phyloP scores from a whole-genome alignment of 225 moss, liverwort and hornwort species.

The Anthoceros angustus region DNA sequence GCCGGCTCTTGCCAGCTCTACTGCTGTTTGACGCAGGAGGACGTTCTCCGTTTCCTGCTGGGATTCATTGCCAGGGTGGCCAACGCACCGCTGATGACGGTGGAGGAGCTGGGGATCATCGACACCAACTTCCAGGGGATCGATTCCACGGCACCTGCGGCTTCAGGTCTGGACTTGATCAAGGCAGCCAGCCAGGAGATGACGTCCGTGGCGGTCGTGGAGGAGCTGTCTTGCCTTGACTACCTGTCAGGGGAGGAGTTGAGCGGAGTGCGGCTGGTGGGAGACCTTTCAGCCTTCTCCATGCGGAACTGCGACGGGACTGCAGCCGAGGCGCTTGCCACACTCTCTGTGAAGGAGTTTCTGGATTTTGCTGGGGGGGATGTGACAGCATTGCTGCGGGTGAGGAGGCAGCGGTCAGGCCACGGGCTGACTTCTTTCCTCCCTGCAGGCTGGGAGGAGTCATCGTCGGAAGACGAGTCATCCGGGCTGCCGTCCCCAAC shows the following conservation, averaged over 20 bases:
- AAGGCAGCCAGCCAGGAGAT: background rate
- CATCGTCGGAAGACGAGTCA: background rate
- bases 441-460: background rate
- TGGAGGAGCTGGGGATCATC: constrained; percentile 3
- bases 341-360: constrained; percentile 42
- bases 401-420: background rate
- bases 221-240: background rate
- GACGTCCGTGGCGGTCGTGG: background rate
- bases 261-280: constrained; percentile 7
- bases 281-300: constrained; percentile 44
- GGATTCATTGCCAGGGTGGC: background rate
- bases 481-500: background rate
- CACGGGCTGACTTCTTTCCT: background rate
- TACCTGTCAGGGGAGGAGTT: background rate
- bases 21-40: constrained; percentile 1
- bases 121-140: background rate
- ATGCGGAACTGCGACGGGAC: constrained; percentile 35
- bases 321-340: constrained; percentile 39
- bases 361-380: constrained; percentile 17
- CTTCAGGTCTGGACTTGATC: background rate
- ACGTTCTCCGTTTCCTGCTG: background rate
- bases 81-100: background rate
- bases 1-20: constrained; percentile 10
- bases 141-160: background rate
- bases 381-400: background rate